These are phyloP conservation scores for Smithsoniella earleae DNA, from an alignment of 163 green algal species.

Conservation along the genomic window DNA sequence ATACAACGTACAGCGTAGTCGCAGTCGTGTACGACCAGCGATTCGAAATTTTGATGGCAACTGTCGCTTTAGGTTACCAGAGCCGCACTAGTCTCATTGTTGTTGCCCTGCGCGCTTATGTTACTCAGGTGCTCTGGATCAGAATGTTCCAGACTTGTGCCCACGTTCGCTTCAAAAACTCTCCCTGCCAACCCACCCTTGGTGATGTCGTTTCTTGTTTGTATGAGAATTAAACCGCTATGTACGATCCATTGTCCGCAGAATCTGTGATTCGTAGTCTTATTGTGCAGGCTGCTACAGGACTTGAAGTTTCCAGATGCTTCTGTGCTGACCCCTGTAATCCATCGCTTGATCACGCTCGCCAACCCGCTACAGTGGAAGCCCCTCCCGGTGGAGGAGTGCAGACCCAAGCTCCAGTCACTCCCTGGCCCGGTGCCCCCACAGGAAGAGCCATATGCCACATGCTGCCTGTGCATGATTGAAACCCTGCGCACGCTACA, in stretches of 20 bases:
- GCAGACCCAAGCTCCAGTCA: background rate
- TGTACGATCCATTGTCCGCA: background rate
- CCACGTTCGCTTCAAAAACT: background rate
- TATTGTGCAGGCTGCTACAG: background rate
- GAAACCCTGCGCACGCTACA: background rate
- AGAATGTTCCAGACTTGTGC: background rate
- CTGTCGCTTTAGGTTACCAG: too few species aligned
- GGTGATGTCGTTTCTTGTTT: too few species aligned
- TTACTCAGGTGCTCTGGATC: background rate
- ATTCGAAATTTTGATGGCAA: too few species aligned
- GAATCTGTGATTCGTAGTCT: background rate
- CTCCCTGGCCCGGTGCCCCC: background rate
- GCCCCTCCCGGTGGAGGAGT: background rate
- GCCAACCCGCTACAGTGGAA: background rate
- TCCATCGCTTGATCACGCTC: background rate
- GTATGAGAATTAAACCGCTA: background rate
- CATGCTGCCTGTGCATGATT: background rate
- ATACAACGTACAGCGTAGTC: too few species aligned
- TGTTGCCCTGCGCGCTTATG: background rate
- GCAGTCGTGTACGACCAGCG: too few species aligned
- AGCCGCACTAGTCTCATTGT: too few species aligned
- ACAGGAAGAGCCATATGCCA: background rate
- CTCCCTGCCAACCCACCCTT: too few species aligned
- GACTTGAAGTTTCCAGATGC: conserved; percentile 11
- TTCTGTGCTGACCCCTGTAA: background rate